Percentiles rank a stretch among this genome's conserved stretches.
These are phyloP conservation scores for Canna indica DNA, from an alignment of 176 grass and related monocot species.

Conservation along the genomic window DNA sequence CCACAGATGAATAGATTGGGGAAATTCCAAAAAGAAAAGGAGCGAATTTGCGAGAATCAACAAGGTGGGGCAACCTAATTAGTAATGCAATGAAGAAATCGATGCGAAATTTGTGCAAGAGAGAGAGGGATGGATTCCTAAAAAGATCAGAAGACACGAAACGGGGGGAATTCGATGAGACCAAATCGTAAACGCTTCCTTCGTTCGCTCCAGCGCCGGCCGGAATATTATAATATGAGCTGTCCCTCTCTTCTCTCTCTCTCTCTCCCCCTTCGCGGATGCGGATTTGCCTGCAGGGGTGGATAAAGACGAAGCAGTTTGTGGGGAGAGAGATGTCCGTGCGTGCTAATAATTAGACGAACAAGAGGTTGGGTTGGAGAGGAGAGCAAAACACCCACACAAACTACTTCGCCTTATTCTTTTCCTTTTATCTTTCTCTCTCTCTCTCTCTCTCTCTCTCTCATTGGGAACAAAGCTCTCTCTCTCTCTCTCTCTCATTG, in stretches of 20 bases:
- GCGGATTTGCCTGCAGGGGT: not conserved
- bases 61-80: not conserved
- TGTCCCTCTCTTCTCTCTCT: not conserved
- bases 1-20: not conserved
- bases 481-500: no score
- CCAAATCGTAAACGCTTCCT: not conserved
- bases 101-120: not conserved
- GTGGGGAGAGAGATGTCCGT: not conserved
- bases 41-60: not conserved
- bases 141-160: not conserved
- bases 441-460: no score
- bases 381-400: not conserved
- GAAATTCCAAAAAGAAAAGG: not conserved
- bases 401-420: not conserved
- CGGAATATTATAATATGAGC: not conserved
- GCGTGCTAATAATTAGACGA: not conserved
- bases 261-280: not conserved
- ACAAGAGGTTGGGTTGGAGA: not conserved
- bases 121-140: not conserved
- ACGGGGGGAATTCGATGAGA: not conserved
- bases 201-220: not conserved
- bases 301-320: not conserved
- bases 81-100: not conserved
- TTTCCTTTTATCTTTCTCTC: not conserved
- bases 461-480: no score